Conservation (phyloP, 2,329 filamentous ascomycete genomes). For the Arthroderma uncinatum region DNA sequence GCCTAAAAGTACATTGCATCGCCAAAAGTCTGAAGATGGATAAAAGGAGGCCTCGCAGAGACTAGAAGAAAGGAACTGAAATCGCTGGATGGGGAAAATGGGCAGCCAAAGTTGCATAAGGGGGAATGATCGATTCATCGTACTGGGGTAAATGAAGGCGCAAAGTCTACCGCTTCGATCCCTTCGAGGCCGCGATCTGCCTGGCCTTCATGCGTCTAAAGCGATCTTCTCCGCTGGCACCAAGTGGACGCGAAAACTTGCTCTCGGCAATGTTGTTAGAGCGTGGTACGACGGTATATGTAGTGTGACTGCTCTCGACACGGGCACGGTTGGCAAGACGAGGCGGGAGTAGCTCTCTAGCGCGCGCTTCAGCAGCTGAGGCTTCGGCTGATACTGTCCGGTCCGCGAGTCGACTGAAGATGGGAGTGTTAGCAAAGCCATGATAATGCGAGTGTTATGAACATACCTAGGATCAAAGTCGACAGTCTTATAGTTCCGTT, state of each 20-base stretch:
- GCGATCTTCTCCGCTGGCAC: conserved; percentile 38
- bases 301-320: conserved; percentile 47
- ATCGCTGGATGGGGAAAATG: background rate
- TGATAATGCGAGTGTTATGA: background rate
- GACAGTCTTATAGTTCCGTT: conserved; percentile 52
- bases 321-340: conserved; percentile 47
- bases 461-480: conserved; percentile 47
- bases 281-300: conserved; percentile 53
- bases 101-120: background rate
- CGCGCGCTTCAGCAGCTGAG: conserved; percentile 40
- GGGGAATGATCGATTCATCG: background rate
- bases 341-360: conserved; percentile 43
- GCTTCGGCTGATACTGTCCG: conserved; percentile 27
- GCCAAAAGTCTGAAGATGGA: background rate
- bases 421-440: conserved; percentile 11
- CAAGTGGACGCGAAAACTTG: conserved; percentile 37
- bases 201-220: conserved; percentile 41
- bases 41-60: background rate
- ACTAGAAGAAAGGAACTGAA: background rate
- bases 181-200: conserved; percentile 34
- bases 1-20: conserved; percentile 1
- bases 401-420: conserved; percentile 27
- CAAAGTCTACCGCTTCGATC: conserved; percentile 26
- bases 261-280: conserved; percentile 40
- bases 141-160: background rate